Evolutionary conservation across 2,329 filamentous ascomycete genomes (phyloP), one percentile per base, ranked within the genome.

Genomic region (Exophiala sp.): DNA sequence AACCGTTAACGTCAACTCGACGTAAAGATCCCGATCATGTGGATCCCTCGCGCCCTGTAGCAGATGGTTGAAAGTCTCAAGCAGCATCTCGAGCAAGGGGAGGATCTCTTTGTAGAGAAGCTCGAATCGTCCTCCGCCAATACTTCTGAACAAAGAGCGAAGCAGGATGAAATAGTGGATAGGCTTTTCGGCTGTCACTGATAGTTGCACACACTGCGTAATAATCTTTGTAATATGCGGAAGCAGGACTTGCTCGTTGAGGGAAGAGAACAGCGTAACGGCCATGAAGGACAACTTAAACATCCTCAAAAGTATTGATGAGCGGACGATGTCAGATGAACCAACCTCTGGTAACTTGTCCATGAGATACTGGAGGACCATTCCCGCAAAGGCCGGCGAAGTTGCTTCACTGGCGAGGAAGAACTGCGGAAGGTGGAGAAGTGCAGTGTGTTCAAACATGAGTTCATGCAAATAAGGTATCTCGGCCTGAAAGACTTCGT

Each of bases 261-360:
- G 90, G 7, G 80, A 78, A 0, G 89, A 89, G 67, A 98, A 99
- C 1, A 99, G 75, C 0, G 93, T 98, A 32, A 99, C 93, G 0
- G 94, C 94, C 93, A 99, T 98, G 68, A 98, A 98, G 0, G 91
- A 95, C 43, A 99, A 72, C 70, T 99, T 99, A 73, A 97, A 99
- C 44, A 99, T 81, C 48, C 94, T 81, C 43, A 99, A 73, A 27
- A 99, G 72, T 41, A 98, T 95, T 4, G 89, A 91, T 0, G 93
- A 91, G 68, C 91, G 95, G 64, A 88, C 89, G 46, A 93, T 83
- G 67, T 98, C 89, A 6, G 86, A 83, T 0, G 88, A 93, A 18
- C 93, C 93, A 37, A 99, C 89, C 65, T 98, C 87, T 56, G 94
- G 86, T 50, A 99, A 94, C 46, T 88, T 86, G 61, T 91, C 86